These are phyloP conservation scores for Pelargonium fulgidum DNA, from an alignment of 441 rosid species.

Conservation along the genomic window DNA sequence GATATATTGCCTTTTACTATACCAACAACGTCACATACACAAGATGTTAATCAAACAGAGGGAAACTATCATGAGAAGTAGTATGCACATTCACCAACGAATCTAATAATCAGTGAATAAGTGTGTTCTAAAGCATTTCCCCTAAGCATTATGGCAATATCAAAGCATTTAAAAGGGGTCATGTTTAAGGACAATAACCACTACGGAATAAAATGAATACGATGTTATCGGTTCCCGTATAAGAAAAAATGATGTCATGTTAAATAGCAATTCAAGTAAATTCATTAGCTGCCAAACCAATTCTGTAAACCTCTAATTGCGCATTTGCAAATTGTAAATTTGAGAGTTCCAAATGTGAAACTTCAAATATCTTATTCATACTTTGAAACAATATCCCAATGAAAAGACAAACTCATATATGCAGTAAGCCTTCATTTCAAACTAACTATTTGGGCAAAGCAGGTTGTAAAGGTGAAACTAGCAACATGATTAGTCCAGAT, in stretches of 20 bases:
- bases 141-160: background rate
- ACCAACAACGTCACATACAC: background rate
- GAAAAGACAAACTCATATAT: background rate
- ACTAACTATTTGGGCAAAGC: background rate
- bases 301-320: background rate
- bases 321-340: background rate
- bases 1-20: no score
- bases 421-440: background rate
- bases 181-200: no score
- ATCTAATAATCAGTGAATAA: background rate
- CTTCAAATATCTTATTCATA: background rate
- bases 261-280: no score
- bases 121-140: background rate
- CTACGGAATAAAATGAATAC: no score
- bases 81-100: background rate
- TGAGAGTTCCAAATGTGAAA: background rate
- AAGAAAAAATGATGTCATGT: no score
- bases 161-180: background rate
- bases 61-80: background rate
- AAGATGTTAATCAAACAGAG: background rate
- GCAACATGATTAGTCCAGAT: slow-evolving; percentile 13
- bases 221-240: no score
- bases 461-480: background rate
- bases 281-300: background rate
- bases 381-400: no score